These are phyloP conservation scores for Ploettnerulaceae sp. DNA, from an alignment of 2,329 filamentous ascomycete genomes.

Conservation along the genomic window DNA sequence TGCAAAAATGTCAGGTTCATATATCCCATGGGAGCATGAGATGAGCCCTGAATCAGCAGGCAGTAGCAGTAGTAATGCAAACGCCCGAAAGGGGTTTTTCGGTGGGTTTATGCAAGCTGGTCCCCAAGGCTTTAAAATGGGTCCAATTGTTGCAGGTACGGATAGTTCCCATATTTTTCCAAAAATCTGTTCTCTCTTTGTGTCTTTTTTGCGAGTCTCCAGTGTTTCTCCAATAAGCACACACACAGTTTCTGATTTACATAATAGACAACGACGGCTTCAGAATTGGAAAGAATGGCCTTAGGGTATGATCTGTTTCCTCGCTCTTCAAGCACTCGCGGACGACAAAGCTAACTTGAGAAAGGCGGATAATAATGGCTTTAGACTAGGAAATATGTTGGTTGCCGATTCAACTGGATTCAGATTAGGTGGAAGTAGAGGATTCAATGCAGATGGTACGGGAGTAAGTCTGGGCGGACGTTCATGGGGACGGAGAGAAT, in stretches of 20 bases:
- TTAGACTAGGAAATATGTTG: conserved; percentile 19
- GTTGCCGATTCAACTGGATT: conserved; percentile 40
- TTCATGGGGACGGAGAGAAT: conserved; percentile 16
- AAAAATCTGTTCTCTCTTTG: not conserved
- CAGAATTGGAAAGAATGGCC: conserved; percentile 21
- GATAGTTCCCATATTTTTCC: not conserved
- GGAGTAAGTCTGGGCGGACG: conserved; percentile 23
- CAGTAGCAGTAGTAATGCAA: conserved; percentile 1
- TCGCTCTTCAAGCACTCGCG: not conserved
- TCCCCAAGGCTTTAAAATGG: conserved; percentile 27
- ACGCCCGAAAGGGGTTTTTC: conserved; percentile 9
- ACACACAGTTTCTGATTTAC: not conserved
- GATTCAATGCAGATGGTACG: conserved; percentile 22
- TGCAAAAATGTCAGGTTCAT: conserved; percentile 40
- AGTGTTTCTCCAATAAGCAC: not conserved
- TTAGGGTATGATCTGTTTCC: conserved; percentile 14
- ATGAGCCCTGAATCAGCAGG: conserved; percentile 7
- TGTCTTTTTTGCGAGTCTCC: not conserved
- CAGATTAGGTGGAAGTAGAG: conserved; percentile 27
- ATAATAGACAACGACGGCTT: conserved; percentile 23
- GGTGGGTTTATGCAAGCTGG: conserved; percentile 15
- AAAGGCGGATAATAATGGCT: conserved; percentile 13
- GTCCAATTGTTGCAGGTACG: conserved; percentile 23
- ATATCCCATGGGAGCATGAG: conserved; percentile 36
- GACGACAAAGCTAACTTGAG: not conserved